A percentile compares a stretch with the other conserved stretches of the same genome.
Evolutionary conservation across 2,329 filamentous ascomycete species (phyloP).

Genomic region (Macrophomina phaseolina): DNA sequence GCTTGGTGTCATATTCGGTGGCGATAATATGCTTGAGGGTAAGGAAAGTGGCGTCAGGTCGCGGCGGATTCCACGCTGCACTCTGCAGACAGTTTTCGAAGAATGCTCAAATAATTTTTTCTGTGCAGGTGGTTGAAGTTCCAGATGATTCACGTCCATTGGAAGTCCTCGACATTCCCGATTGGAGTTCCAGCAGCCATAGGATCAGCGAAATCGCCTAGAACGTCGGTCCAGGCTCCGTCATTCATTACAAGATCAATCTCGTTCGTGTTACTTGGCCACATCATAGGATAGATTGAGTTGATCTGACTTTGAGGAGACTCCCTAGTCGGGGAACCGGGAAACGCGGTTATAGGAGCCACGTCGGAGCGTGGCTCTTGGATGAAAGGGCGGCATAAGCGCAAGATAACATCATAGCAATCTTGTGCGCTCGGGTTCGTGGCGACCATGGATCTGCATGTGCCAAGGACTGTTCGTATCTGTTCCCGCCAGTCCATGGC

Average conservation of each 20-base stretch:
- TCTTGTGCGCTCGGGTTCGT: conserved; percentile 50
- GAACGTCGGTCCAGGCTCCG: conserved; percentile 31
- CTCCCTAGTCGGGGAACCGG: conserved; percentile 30
- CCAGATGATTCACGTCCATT: background rate
- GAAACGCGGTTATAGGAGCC: conserved; percentile 17
- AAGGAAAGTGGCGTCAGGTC: background rate
- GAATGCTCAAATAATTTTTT: too few species aligned
- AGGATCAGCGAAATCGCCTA: conserved; percentile 12
- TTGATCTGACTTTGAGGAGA: conserved; percentile 32
- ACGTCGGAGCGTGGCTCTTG: conserved; percentile 21
- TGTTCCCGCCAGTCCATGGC: conserved; percentile 51
- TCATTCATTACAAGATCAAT: conserved; percentile 33
- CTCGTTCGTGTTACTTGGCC: conserved; percentile 32
- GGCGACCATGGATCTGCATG: conserved; percentile 45
- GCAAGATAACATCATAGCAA: conserved; percentile 51
- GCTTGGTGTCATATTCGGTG: too few species aligned
- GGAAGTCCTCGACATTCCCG: background rate
- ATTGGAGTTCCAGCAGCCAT: background rate
- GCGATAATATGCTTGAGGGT: background rate
- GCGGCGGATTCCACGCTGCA: background rate
- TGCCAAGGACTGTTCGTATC: conserved; percentile 45
- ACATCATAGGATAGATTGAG: conserved; percentile 32
- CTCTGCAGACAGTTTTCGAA: background rate
- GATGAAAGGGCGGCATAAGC: conserved; percentile 45
- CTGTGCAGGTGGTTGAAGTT: too few species aligned